Percentiles rank a stretch among this genome's conserved stretches.
phyloP scores from a whole-genome alignment of 2,329 filamentous ascomycete genomes.

The Penicillium concentricum region DNA sequence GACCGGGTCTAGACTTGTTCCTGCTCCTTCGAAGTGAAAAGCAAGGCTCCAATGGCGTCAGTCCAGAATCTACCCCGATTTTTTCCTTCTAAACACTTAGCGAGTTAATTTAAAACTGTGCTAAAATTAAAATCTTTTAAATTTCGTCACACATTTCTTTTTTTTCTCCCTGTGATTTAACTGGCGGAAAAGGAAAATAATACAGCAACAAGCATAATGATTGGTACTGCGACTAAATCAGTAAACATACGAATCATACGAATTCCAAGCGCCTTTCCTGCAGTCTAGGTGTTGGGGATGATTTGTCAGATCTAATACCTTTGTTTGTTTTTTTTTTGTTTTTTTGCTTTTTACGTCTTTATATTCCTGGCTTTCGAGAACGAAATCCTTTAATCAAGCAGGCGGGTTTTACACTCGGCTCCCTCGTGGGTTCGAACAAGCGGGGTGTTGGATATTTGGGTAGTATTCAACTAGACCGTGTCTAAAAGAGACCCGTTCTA shows the following conservation, averaged over 20 bases:
- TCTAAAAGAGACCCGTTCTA: conserved; percentile 9
- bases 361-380: conserved; percentile 8
- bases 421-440: conserved; percentile 27
- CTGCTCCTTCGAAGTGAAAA: conserved; percentile 15
- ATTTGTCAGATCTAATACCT: conserved; percentile 5
- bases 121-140: not conserved
- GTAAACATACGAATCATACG: not conserved
- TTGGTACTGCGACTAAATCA: conserved; percentile 19
- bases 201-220: conserved; percentile 18
- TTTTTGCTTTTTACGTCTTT: conserved; percentile 9
- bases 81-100: not conserved
- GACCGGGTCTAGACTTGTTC: conserved; percentile 25
- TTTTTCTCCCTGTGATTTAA: conserved; percentile 10
- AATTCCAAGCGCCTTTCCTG: not conserved
- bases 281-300: not conserved
- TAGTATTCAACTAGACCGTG: conserved; percentile 14
- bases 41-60: conserved; percentile 14
- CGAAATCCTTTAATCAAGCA: not conserved
- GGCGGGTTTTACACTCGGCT: conserved; percentile 17
- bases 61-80: conserved; percentile 7
- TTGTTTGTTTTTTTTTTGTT: not conserved
- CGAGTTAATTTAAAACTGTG: not conserved
- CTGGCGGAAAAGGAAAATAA: conserved; percentile 17
- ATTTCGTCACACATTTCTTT: conserved; percentile 5
- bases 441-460: conserved; percentile 13